These are phyloP conservation scores for Astraeus odoratus DNA, from an alignment of 768 basidiomycete genomes.

Conservation along the genomic window DNA sequence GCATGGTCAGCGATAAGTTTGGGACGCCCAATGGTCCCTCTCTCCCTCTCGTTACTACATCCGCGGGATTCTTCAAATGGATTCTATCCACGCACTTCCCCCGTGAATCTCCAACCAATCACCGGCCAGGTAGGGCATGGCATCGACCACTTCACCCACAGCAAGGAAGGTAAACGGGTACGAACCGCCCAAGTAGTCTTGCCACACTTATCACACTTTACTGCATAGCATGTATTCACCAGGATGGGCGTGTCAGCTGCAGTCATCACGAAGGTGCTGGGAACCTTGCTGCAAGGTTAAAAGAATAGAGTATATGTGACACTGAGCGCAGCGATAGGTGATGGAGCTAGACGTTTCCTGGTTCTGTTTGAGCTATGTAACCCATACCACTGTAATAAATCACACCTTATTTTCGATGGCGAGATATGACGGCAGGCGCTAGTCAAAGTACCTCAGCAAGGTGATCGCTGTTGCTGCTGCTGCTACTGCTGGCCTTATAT, in stretches of 20 bases:
- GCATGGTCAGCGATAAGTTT: too few relatives aligned
- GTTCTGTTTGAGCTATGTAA: too few relatives aligned
- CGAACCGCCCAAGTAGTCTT: slow-evolving; percentile 70
- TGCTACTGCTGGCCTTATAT: too few relatives aligned
- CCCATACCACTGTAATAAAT: too few relatives aligned
- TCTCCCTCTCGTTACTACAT: slow-evolving; percentile 9
- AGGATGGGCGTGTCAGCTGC: slow-evolving; percentile 25
- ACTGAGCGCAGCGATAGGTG: slow-evolving; percentile 6
- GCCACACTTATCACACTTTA: slow-evolving; percentile 53
- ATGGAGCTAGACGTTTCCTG: slow-evolving; percentile 11
- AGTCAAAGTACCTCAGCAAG: too few relatives aligned
- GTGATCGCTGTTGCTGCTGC: too few relatives aligned
- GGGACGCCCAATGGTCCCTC: too few relatives aligned
- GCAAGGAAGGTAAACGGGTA: slow-evolving; percentile 23
- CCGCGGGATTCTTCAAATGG: slow-evolving; percentile 9
- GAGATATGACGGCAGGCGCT: too few relatives aligned
- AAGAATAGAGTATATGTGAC: slow-evolving; percentile 25
- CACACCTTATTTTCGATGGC: too few relatives aligned
- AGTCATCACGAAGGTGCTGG: slow-evolving; percentile 19
- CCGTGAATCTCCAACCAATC: slow-evolving; percentile 9
- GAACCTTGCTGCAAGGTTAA: slow-evolving; percentile 26
- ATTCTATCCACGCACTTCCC: slow-evolving; percentile 4
- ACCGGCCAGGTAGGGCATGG: slow-evolving; percentile 3
- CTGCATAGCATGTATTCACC: slow-evolving; percentile 48
- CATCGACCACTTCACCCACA: slow-evolving; percentile 7